Evolutionary conservation across 1,284 basidiomycete species (phyloP).

Genomic region (Leccinum solheimii): DNA sequence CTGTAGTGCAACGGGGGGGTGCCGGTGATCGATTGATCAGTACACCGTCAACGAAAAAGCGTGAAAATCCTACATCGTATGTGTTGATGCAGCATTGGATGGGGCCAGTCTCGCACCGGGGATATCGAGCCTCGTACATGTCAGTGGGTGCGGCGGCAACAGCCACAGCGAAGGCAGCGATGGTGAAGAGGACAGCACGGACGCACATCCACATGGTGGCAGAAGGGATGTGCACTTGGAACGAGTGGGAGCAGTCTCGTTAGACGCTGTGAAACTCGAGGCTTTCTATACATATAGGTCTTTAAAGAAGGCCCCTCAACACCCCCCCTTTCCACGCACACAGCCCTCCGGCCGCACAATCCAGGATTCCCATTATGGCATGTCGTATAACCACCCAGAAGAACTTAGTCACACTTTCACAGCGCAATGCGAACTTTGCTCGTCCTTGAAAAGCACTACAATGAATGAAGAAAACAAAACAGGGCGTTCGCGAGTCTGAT

Average conservation of each 20-base stretch:
- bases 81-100: constrained; percentile 9
- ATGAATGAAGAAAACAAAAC: no score
- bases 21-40: constrained; percentile 1
- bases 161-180: constrained; percentile 2
- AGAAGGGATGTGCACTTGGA: neutral
- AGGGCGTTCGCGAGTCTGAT: no score
- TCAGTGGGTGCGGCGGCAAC: constrained; percentile 8
- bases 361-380: neutral
- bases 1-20: neutral
- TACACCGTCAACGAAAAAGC: fast-evolving
- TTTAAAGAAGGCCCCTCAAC: neutral
- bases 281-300: constrained; percentile 12
- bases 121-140: neutral
- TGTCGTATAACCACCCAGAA: neutral
- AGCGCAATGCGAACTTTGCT: no score
- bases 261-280: neutral
- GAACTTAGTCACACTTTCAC: no score
- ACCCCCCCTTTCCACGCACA: neutral
- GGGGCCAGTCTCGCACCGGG: constrained; percentile 9
- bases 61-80: neutral
- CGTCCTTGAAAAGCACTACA: no score
- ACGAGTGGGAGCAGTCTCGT: neutral
- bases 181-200: constrained; percentile 5
- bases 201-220: constrained; percentile 1
- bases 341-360: neutral